Conservation (phyloP, 176 grass and related monocot species). For the Avena sativa region DNA sequence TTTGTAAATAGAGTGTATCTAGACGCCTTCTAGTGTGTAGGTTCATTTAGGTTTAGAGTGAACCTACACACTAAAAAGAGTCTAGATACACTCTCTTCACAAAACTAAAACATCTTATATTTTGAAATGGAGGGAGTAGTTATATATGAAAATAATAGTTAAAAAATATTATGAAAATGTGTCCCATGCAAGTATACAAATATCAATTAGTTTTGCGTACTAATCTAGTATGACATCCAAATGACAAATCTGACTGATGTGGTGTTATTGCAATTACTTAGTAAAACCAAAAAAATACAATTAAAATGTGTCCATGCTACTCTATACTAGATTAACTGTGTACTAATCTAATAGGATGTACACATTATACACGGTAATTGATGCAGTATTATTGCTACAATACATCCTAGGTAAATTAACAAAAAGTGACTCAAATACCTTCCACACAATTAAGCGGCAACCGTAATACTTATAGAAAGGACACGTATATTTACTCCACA, state of each 20-base stretch:
- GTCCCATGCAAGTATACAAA: neutral
- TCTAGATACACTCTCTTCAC: no score
- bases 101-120: no score
- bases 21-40: no score
- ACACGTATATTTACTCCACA: neutral
- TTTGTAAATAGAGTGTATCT: no score
- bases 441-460: neutral
- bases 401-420: neutral
- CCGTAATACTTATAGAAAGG: neutral
- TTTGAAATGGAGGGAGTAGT: no score
- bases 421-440: neutral
- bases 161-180: neutral
- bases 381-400: neutral
- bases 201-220: neutral
- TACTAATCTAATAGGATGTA: neutral
- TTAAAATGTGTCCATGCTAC: neutral
- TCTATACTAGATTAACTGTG: neutral
- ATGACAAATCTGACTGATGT: neutral
- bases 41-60: no score
- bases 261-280: neutral
- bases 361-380: neutral
- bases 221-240: neutral
- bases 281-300: neutral
- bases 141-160: no score
- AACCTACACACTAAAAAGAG: no score